Percentiles rank a stretch among this genome's conserved stretches.
phyloP scores from a whole-genome alignment of 2,329 filamentous ascomycete species.

The Pseudogymnoascus sp. region DNA sequence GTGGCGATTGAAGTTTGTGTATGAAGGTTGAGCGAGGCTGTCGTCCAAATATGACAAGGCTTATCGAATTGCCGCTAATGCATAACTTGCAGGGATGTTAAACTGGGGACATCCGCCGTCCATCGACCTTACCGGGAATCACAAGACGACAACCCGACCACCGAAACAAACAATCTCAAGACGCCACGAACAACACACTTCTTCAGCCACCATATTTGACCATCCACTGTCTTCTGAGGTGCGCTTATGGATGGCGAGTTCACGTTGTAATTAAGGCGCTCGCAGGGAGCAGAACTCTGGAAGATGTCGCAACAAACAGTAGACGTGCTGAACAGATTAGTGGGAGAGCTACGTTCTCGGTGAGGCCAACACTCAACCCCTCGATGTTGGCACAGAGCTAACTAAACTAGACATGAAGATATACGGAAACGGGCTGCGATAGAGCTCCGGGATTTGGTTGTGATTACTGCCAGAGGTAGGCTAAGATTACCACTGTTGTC shows the following conservation, averaged over 20 bases:
- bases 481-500: not conserved
- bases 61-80: slow-evolving; percentile 4
- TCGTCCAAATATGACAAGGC: slow-evolving; percentile 2
- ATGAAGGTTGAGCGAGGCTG: not conserved
- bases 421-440: slow-evolving; percentile 26
- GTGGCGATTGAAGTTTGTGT: not conserved
- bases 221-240: not conserved
- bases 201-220: not conserved
- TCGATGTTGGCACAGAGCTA: not conserved
- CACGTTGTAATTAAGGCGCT: slow-evolving; percentile 17
- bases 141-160: slow-evolving; percentile 1
- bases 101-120: not conserved
- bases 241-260: slow-evolving; percentile 23
- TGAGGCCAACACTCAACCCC: slow-evolving; percentile 12
- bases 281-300: slow-evolving; percentile 14
- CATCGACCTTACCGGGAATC: not conserved
- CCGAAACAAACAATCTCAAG: slow-evolving; percentile 7
- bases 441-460: slow-evolving; percentile 27
- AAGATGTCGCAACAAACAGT: slow-evolving; percentile 25
- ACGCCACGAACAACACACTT: not conserved
- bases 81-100: slow-evolving; percentile 2
- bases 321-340: slow-evolving; percentile 25
- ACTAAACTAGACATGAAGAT: slow-evolving; percentile 24
- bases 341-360: slow-evolving; percentile 25
- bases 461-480: slow-evolving; percentile 27